Percentiles rank a stretch among this genome's conserved stretches.
phyloP scores from a whole-genome alignment of 2,329 filamentous ascomycete species.

The Claviceps sp. region DNA sequence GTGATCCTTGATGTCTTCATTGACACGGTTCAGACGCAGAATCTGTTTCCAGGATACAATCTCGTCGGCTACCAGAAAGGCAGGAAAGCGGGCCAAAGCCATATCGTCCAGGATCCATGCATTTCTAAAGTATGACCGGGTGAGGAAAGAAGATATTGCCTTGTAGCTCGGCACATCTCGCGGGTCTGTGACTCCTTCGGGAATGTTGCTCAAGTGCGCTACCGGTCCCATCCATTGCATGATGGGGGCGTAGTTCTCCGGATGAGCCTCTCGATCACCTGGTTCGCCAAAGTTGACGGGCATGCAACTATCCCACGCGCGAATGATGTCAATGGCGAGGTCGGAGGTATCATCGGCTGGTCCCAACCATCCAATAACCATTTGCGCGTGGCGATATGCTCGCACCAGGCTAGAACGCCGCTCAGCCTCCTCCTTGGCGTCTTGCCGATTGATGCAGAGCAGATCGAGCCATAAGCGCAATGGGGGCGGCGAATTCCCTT shows the following conservation, averaged over 20 bases:
- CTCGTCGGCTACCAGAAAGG: conserved; percentile 20
- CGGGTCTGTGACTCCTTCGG: conserved; percentile 11
- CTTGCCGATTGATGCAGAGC: conserved; percentile 17
- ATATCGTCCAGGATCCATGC: conserved; percentile 25
- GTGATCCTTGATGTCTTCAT: conserved; percentile 23
- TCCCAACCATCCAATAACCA: conserved; percentile 21
- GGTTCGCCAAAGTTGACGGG: conserved; percentile 20
- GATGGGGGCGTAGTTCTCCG: conserved; percentile 20
- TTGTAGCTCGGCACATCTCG: conserved; percentile 12
- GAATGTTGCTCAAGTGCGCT: conserved; percentile 11
- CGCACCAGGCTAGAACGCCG: conserved; percentile 16
- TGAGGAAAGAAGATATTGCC: conserved; percentile 16
- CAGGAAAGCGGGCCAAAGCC: conserved; percentile 18
- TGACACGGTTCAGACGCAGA: conserved; percentile 19
- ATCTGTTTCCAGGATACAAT: conserved; percentile 24
- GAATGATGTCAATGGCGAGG: conserved; percentile 13
- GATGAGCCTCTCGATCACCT: conserved; percentile 18
- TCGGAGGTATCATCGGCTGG: conserved; percentile 16
- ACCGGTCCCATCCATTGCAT: conserved; percentile 18
- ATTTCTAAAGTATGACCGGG: conserved; percentile 20
- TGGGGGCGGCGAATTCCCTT: conserved; percentile 2
- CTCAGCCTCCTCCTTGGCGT: conserved; percentile 15
- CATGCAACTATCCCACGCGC: conserved; percentile 17
- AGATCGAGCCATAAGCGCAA: conserved; percentile 20
- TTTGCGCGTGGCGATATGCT: conserved; percentile 17